A percentile compares a stretch with the other conserved stretches of the same genome.
These are phyloP conservation scores for Galium porrigens DNA, from an alignment of 305 asterid genomes.

Conservation along the genomic window DNA sequence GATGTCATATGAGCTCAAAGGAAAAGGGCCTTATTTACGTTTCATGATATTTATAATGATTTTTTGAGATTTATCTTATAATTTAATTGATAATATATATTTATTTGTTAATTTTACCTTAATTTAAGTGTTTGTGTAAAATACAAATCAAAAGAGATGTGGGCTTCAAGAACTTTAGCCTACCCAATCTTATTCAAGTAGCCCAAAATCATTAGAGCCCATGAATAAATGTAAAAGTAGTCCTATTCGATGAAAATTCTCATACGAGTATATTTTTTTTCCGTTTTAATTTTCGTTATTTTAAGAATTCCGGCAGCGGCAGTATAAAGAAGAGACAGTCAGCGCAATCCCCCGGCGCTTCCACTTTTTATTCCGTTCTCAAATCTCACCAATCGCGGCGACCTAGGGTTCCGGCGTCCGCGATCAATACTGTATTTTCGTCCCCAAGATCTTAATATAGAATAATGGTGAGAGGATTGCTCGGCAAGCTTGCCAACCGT, in stretches of 20 bases:
- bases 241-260: background rate
- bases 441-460: slow-evolving; percentile 24
- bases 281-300: background rate
- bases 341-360: slow-evolving; percentile 11
- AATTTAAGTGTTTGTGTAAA: too few species aligned
- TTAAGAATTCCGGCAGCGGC: slow-evolving; percentile 13
- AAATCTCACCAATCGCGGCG: background rate
- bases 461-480: slow-evolving; percentile 62
- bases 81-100: too few species aligned
- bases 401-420: slow-evolving; percentile 4
- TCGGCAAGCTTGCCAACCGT: slow-evolving; percentile 54
- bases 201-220: background rate
- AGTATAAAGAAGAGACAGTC: background rate
- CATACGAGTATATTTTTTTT: background rate
- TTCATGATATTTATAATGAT: too few species aligned
- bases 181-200: background rate
- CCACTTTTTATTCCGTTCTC: background rate
- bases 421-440: slow-evolving; percentile 6
- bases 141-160: too few species aligned
- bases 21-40: too few species aligned
- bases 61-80: too few species aligned
- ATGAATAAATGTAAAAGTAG: background rate
- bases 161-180: background rate
- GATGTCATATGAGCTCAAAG: too few species aligned
- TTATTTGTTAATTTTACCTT: too few species aligned